Evolutionary conservation across 2,329 filamentous ascomycete species (phyloP).

Genomic region (Biscogniauxia marginata): DNA sequence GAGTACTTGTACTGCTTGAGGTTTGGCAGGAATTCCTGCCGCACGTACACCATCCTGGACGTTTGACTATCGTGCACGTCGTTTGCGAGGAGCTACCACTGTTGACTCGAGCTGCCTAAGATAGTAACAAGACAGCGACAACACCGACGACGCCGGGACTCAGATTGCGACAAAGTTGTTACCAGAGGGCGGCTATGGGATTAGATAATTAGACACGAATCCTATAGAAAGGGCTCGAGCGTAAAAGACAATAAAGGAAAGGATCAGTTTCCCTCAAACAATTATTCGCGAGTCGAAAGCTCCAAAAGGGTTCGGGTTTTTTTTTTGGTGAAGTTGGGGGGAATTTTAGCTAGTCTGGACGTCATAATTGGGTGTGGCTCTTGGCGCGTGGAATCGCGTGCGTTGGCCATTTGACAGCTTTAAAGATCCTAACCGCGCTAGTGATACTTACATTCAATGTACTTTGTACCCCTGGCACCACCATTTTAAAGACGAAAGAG

Average conservation of each 20-base stretch:
- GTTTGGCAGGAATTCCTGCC: slow-evolving; percentile 82
- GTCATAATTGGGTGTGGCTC: slow-evolving; percentile 19
- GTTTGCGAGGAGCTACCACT: neutral
- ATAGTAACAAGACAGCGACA: too few species aligned
- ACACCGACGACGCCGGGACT: too few species aligned
- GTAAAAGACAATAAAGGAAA: neutral
- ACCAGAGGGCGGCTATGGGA: too few species aligned
- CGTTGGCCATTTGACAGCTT: too few species aligned
- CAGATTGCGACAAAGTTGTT: too few species aligned
- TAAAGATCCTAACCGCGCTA: too few species aligned
- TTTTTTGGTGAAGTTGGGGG: slow-evolving; percentile 3
- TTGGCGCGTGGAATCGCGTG: slow-evolving; percentile 9
- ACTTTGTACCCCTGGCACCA: too few species aligned
- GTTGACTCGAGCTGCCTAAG: neutral
- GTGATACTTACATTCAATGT: too few species aligned
- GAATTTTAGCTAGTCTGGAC: slow-evolving; percentile 8
- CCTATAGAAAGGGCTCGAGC: too few species aligned
- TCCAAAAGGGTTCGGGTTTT: neutral
- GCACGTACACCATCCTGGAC: slow-evolving; percentile 83
- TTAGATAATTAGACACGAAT: neutral
- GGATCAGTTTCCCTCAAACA: neutral
- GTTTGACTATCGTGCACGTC: slow-evolving; percentile 1
- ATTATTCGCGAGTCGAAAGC: neutral
- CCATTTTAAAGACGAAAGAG: too few species aligned
- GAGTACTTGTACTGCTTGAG: slow-evolving; percentile 96